These are phyloP conservation scores for Besnoitia besnoiti DNA, from an alignment of 169 alveolate genomes.

Conservation along the genomic window DNA sequence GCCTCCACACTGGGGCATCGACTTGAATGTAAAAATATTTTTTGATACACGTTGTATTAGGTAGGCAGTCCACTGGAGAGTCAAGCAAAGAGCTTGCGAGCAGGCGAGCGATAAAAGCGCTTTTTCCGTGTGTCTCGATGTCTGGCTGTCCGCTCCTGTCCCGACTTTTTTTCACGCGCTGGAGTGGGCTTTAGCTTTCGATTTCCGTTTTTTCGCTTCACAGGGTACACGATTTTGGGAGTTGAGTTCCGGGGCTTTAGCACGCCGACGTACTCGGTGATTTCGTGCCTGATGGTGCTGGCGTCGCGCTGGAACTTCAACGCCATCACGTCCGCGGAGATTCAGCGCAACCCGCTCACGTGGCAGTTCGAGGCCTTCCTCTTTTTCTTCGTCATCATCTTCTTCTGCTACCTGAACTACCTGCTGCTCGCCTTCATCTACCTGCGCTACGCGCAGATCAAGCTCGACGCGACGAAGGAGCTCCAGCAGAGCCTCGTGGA, in stretches of 20 bases:
- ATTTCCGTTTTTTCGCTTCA: background rate
- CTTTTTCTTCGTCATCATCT: background rate
- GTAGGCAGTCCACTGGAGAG: too few species aligned
- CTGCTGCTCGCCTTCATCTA: conserved; percentile 8
- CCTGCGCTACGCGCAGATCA: conserved; percentile 2
- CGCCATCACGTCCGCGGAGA: background rate
- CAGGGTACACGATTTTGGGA: background rate
- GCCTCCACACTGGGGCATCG: too few species aligned
- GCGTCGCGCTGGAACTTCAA: background rate
- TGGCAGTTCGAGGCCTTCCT: conserved; percentile 11
- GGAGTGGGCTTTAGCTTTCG: background rate
- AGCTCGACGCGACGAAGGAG: background rate
- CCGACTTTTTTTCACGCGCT: background rate
- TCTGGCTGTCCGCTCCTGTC: background rate
- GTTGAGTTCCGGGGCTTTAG: background rate
- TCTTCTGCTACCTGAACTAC: conserved; percentile 20
- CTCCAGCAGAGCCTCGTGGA: background rate
- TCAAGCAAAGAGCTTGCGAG: too few species aligned
- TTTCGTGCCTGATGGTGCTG: background rate
- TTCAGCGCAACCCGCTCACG: background rate
- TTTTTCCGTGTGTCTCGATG: background rate
- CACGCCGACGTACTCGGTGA: background rate
- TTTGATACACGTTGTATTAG: too few species aligned
- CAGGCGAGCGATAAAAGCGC: background rate
- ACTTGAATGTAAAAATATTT: too few species aligned